phyloP scores from a whole-genome alignment of 2,329 filamentous ascomycete species.

The Metarhizium guizhouense region DNA sequence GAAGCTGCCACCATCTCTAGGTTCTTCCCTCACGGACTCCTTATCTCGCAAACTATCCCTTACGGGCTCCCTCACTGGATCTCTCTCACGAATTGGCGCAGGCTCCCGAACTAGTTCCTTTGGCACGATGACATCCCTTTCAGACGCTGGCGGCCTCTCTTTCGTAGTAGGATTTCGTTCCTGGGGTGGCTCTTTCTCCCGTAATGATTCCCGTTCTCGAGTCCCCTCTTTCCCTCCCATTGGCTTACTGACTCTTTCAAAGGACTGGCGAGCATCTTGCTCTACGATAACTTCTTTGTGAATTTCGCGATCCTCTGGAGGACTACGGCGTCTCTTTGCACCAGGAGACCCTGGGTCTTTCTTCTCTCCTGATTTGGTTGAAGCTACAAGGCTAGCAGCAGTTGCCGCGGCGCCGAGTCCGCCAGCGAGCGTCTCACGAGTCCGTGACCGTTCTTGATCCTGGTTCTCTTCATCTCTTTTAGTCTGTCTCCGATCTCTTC shows the following conservation, averaged over 20 bases:
- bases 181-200: background rate
- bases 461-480: conserved; percentile 19
- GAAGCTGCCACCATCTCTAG: conserved; percentile 15
- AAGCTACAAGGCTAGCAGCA: conserved; percentile 32
- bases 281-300: conserved; percentile 14
- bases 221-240: background rate
- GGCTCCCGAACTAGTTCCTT: background rate
- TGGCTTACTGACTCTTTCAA: conserved; percentile 3
- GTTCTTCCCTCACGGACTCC: background rate
- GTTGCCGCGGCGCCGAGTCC: conserved; percentile 41
- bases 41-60: conserved; percentile 28
- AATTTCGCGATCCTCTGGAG: conserved; percentile 20
- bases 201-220: conserved; percentile 1
- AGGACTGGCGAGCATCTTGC: conserved; percentile 7
- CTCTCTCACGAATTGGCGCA: conserved; percentile 2
- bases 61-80: conserved; percentile 13
- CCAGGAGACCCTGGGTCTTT: conserved; percentile 24
- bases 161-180: background rate
- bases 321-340: conserved; percentile 18
- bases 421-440: conserved; percentile 38
- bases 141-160: background rate
- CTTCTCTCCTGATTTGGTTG: conserved; percentile 29
- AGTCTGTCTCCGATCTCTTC: conserved; percentile 20
- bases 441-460: conserved; percentile 30
- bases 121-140: conserved; percentile 5